Evolutionary conservation across 2,329 filamentous ascomycete species (phyloP), one percentile per base, ranked within the genome.

Genomic region (Blastomyces gilchristii): DNA sequence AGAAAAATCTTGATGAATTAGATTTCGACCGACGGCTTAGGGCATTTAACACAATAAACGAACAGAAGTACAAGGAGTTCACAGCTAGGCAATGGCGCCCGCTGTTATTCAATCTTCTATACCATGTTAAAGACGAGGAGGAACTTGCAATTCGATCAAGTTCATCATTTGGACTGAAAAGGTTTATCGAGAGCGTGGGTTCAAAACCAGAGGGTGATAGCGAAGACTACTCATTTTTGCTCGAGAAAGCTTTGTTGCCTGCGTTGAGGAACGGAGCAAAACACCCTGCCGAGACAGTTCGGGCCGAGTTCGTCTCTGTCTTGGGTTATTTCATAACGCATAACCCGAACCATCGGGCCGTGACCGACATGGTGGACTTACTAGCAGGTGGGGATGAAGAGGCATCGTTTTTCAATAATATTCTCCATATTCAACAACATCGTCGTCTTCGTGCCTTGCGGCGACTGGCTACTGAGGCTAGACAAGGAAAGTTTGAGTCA

Each of bases 391-490:
- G 88, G 61, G 90, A 95, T 65, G 89, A 92, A 57, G 89, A 90
- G 69, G 84, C 86, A 12, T 89, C 90, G 0, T 97, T 99, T 78
- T 99, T 97, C 79, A 89, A 85, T 74, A 96, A 97, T 69, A 86
- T 97, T 54, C 79, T 97, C 45, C 92, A 94, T 71, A 93, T 96
- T 58, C 91, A 96, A 60, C 87, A 91, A 45, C 87, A 94, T 64
- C 87, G 90, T 67, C 89, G 96, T 70, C 81, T 95, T 62, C 88
- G 92, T 68, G 92, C 94, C 2, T 79, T 99, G 47, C 86, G 89
- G 64, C 83, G 90, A 63, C 80, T 99, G 14, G 86, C 89, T 63
- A 78, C 82, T 9, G 87, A 88, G 66, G 89, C 90, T 62, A 74
- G 79, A 11, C 81, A 82, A 63, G 81, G 83, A 14, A 81, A 85